Evolutionary conservation across 2,329 filamentous ascomycete species (phyloP).

Genomic region (Thyridium curvatum): DNA sequence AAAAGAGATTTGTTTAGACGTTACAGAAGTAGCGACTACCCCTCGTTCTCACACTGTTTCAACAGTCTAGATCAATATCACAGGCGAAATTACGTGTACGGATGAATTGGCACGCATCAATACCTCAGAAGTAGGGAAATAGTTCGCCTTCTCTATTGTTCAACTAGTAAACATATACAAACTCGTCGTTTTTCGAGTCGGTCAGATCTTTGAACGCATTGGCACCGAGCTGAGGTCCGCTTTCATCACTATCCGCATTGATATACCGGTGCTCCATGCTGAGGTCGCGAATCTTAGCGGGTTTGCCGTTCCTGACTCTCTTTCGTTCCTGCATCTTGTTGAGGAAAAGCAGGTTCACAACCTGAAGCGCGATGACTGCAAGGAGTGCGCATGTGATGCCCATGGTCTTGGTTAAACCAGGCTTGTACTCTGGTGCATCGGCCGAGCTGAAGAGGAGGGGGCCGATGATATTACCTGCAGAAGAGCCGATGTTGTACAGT

Average conservation of each 20-base stretch:
- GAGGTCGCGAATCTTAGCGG: conserved; percentile 49
- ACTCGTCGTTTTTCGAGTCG: conserved; percentile 62
- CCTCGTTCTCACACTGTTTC: too few relatives aligned
- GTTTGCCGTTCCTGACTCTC: conserved; percentile 54
- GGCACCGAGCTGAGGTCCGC: conserved; percentile 30
- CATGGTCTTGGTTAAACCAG: conserved; percentile 49
- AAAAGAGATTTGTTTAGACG: too few relatives aligned
- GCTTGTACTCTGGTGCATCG: conserved; percentile 53
- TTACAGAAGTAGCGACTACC: too few relatives aligned
- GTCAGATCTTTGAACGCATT: conserved; percentile 55
- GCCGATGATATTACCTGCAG: conserved; percentile 61
- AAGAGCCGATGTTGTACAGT: conserved; percentile 55
- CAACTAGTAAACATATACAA: conserved; percentile 57
- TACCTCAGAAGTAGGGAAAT: too few relatives aligned
- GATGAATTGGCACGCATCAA: too few relatives aligned
- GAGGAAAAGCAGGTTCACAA: conserved; percentile 45
- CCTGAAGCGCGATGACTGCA: conserved; percentile 45
- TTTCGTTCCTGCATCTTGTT: conserved; percentile 47
- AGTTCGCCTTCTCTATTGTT: too few relatives aligned
- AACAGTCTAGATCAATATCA: too few relatives aligned
- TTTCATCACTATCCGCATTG: conserved; percentile 21
- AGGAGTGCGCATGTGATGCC: conserved; percentile 48
- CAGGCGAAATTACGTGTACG: too few relatives aligned
- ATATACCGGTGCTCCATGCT: conserved; percentile 52
- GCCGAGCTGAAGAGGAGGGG: conserved; percentile 53